A percentile compares a stretch with the other conserved stretches of the same genome.
Conservation (phyloP, 768 basidiomycete genomes). For the Tulasnella sp. region DNA sequence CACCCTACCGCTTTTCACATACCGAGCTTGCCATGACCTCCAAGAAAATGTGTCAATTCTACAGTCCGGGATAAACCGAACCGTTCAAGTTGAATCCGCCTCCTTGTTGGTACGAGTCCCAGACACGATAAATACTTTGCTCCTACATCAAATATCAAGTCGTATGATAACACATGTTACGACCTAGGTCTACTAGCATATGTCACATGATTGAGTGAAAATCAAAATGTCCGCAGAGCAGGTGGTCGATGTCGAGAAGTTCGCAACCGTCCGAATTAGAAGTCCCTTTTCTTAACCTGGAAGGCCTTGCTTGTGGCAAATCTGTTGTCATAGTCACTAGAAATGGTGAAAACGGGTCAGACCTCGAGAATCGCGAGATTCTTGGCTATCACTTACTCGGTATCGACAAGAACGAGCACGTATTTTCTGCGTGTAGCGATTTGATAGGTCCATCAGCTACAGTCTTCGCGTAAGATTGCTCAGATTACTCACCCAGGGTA, state of each 20-base stretch:
- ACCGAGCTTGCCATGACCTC: no score
- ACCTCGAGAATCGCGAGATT: neutral
- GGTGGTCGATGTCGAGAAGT: neutral
- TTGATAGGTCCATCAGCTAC: neutral
- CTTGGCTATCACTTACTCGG: neutral
- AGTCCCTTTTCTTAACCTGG: neutral
- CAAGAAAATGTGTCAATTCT: no score
- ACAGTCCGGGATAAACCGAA: no score
- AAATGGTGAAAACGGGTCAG: neutral
- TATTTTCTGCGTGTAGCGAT: neutral
- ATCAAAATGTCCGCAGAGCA: neutral
- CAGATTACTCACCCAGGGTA: neutral
- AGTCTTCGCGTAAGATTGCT: neutral
- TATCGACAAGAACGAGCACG: neutral
- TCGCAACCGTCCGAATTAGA: neutral
- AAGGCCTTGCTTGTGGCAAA: neutral
- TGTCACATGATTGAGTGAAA: neutral
- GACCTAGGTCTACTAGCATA: no score
- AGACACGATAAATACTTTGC: no score
- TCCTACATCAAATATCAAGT: no score
- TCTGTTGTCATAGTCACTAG: neutral
- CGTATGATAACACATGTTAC: no score
- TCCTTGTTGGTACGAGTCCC: no score
- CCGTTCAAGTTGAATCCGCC: no score
- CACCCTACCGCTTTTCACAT: no score